A percentile compares a stretch with the other conserved stretches of the same genome.
These are phyloP conservation scores for Hortaea werneckii DNA, from an alignment of 2,329 filamentous ascomycete species.

Conservation along the genomic window DNA sequence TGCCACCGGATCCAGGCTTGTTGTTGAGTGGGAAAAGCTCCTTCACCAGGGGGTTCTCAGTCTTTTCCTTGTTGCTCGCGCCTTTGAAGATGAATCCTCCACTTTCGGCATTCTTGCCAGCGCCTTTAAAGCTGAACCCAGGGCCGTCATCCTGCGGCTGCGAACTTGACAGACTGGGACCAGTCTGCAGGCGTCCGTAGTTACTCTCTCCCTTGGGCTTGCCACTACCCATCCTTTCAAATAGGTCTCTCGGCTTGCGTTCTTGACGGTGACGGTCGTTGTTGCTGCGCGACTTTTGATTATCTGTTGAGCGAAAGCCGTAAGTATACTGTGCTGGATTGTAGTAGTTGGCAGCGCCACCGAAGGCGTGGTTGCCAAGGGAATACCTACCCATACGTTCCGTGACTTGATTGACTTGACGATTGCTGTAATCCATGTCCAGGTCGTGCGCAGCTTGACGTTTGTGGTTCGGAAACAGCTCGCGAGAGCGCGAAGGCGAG, in stretches of 20 bases:
- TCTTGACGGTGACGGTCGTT: neutral
- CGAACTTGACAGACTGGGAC: neutral
- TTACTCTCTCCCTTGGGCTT: slow-evolving; percentile 6
- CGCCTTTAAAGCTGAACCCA: slow-evolving; percentile 27
- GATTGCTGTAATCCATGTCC: slow-evolving; percentile 3
- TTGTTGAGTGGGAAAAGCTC: slow-evolving; percentile 24
- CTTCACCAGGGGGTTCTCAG: slow-evolving; percentile 16
- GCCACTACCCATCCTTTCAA: slow-evolving; percentile 6
- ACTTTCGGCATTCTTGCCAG: slow-evolving; percentile 3
- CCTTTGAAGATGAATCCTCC: slow-evolving; percentile 23
- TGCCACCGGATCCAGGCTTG: slow-evolving; percentile 6
- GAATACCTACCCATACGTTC: slow-evolving; percentile 16
- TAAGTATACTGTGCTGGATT: neutral
- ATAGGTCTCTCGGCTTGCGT: slow-evolving; percentile 5
- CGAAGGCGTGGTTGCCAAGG: slow-evolving; percentile 11
- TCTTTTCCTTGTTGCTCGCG: slow-evolving; percentile 8
- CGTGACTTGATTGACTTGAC: slow-evolving; percentile 10
- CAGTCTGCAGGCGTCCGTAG: slow-evolving; percentile 5
- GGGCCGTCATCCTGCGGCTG: slow-evolving; percentile 3
- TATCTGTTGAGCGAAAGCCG: neutral
- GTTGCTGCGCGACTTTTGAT: neutral
- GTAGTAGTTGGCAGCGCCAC: slow-evolving; percentile 9
- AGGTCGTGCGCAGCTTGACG: slow-evolving; percentile 34
- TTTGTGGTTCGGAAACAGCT: slow-evolving; percentile 35
- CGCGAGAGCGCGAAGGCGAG: slow-evolving; percentile 10